Percentiles rank a stretch among this genome's conserved stretches.
These are phyloP conservation scores for Cornus florida DNA, from an alignment of 148 eudicot species.

Conservation along the genomic window DNA sequence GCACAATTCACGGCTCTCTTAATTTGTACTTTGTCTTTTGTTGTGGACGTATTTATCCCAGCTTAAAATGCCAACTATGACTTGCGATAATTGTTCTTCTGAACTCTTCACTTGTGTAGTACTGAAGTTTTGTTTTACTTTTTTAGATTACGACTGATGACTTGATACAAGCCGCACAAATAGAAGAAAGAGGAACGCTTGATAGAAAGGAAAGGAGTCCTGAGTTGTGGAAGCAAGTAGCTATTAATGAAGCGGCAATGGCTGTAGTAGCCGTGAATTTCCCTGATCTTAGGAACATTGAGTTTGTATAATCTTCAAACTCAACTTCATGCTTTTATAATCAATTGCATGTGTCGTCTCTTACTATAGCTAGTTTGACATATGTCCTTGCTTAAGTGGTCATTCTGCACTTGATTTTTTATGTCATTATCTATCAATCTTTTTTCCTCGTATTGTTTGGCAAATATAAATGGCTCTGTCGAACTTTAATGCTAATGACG, in stretches of 20 bases:
- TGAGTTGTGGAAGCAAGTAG: slow-evolving; percentile 85
- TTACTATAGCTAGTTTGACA: background rate
- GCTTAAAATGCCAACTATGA: background rate
- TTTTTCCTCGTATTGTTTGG: background rate
- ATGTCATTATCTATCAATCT: background rate
- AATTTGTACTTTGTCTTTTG: background rate
- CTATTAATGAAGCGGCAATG: slow-evolving; percentile 89
- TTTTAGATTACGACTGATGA: slow-evolving; percentile 86
- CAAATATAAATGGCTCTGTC: background rate
- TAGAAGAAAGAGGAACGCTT: slow-evolving; percentile 87
- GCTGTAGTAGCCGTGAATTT: slow-evolving; percentile 84
- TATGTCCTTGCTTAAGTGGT: background rate
- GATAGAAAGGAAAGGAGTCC: slow-evolving; percentile 70
- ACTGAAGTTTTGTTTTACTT: slow-evolving; percentile 2
- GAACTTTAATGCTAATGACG: background rate
- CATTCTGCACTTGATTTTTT: background rate
- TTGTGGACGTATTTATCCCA: background rate
- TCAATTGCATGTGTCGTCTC: background rate
- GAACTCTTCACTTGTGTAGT: background rate
- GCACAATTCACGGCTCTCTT: background rate
- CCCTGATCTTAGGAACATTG: slow-evolving; percentile 77
- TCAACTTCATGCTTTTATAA: background rate
- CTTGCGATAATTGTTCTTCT: background rate
- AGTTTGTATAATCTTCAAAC: slow-evolving; percentile 55
- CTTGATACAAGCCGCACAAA: slow-evolving; percentile 87